Conservation (phyloP, 768 basidiomycete species). For the Tulasnella sp. region DNA sequence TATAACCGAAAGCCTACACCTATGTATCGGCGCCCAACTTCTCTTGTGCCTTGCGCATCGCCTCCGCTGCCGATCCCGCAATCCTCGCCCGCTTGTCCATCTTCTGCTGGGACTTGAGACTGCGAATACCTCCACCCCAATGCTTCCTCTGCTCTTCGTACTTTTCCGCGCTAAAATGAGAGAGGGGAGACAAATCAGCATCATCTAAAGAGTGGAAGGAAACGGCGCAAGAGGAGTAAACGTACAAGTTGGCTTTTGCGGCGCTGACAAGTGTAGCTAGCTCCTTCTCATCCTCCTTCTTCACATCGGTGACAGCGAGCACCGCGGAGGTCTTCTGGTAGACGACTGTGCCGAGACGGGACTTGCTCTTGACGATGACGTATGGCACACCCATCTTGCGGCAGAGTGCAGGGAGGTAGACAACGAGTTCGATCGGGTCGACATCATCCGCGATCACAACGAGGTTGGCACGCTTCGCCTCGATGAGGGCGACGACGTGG, state of each 20-base stretch:
- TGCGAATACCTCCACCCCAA: constrained; percentile 96
- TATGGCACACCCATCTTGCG: constrained; percentile 99
- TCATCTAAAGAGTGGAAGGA: not conserved
- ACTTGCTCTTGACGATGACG: constrained; percentile 97
- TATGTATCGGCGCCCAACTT: no score
- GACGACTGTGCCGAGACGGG: constrained; percentile 93
- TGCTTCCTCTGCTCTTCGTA: constrained; percentile 83
- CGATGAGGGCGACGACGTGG: constrained; percentile 89
- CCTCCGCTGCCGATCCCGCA: no score
- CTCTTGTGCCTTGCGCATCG: no score
- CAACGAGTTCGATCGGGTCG: constrained; percentile 97
- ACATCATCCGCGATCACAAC: constrained; percentile 97
- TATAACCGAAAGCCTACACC: no score
- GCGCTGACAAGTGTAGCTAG: constrained; percentile 87
- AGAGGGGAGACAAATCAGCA: not conserved
- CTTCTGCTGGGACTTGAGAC: constrained; percentile 90
- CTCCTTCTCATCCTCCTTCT: constrained; percentile 87
- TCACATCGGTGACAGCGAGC: constrained; percentile 85
- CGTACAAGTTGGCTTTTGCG: constrained; percentile 95
- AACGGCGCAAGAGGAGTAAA: constrained; percentile 21
- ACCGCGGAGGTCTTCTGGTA: constrained; percentile 98
- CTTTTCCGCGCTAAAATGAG: constrained; percentile 60
- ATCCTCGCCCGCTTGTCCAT: constrained; percentile 68
- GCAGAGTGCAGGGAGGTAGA: constrained; percentile 96
- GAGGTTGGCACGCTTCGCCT: constrained; percentile 94